Base-by-base conservation (phyloP, 331 rosid genomes). In the Erythrophleum ivorense region DNA sequence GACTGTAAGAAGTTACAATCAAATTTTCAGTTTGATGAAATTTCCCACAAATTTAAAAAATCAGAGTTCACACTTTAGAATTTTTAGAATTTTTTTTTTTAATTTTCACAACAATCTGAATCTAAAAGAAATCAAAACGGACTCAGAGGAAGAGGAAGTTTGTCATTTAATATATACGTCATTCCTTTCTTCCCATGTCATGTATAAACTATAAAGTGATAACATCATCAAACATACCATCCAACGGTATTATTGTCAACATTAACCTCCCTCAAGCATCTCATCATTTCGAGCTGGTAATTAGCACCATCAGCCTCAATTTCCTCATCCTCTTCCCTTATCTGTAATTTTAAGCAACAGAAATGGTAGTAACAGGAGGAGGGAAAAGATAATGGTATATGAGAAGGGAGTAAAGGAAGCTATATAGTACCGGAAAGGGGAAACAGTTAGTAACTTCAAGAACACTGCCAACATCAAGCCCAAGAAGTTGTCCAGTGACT, bases 231-330 rank as follows among this genome's bases (percentile, higher is more conserved):
- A 54, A 71, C 91, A 24, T 87, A 93, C 99, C 99, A 95, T 83
- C 99, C 99, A 82, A 93, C 98, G 0, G 99, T 95, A 73, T 95
- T 95, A 57, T 95, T 95, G 87, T 95, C 99, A 85, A 95, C 99
- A 75, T 95, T 95, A 76, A 95, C 99, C 88, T 95, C 98, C 84
- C 99, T 91, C 93, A 95, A 80, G 85, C 99, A 95, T 81, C 98
- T 95, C 99, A 95, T 95, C 99, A 95, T 93, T 81, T 95, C 99
- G 21, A 95, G 98, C 90, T 95, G 99, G 86, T 95, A 95, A 89
- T 91, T 95, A 59, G 99, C 99, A 72, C 99, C 99, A 54, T 95
- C 99, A 21, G 98, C 97, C 84, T 95, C 99, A 87, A 89, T 85
- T 88, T 95, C 99, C 80, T 95, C 99, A 73, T 95, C 99, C 84